These are phyloP conservation scores for Gilbertella persicaria DNA, from an alignment of 371 early-diverging fungal genomes.

Conservation along the genomic window DNA sequence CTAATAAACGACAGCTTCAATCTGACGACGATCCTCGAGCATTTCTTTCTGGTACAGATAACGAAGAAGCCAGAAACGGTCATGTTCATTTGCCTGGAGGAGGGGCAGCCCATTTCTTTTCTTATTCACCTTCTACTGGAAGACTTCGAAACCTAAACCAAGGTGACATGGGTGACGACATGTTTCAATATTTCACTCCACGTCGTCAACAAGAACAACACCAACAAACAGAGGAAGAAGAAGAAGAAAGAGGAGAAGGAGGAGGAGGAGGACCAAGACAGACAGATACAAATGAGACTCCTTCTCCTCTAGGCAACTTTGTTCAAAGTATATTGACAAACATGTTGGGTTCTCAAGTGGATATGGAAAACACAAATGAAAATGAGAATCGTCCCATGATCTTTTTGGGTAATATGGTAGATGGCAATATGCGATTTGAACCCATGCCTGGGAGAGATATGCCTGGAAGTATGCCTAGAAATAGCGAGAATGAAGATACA, in stretches of 20 bases:
- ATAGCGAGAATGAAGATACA: slow-evolving; percentile 4
- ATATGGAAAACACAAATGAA: background rate
- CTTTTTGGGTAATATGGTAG: slow-evolving; percentile 36
- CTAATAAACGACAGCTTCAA: slow-evolving; percentile 31
- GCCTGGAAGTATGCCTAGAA: slow-evolving; percentile 8
- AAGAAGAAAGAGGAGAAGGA: background rate
- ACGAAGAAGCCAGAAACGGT: slow-evolving; percentile 1
- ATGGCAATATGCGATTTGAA: slow-evolving; percentile 34
- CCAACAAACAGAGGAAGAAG: background rate
- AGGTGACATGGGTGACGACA: slow-evolving; percentile 29
- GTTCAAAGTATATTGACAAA: slow-evolving; percentile 28
- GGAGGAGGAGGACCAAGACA: no score
- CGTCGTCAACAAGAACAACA: background rate
- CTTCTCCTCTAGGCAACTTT: slow-evolving; percentile 23
- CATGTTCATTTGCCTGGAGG: slow-evolving; percentile 5
- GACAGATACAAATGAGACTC: background rate
- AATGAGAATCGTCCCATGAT: slow-evolving; percentile 21
- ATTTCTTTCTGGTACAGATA: slow-evolving; percentile 24
- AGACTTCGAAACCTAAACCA: slow-evolving; percentile 4
- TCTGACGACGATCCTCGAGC: slow-evolving; percentile 48
- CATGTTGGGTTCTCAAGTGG: slow-evolving; percentile 18
- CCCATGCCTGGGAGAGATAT: slow-evolving; percentile 13
- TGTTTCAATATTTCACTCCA: slow-evolving; percentile 28
- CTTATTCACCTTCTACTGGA: slow-evolving; percentile 13
- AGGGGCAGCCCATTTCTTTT: slow-evolving; percentile 16